Conservation (phyloP, 306 rosid genomes). For the Oxytropis ochrocephala region DNA sequence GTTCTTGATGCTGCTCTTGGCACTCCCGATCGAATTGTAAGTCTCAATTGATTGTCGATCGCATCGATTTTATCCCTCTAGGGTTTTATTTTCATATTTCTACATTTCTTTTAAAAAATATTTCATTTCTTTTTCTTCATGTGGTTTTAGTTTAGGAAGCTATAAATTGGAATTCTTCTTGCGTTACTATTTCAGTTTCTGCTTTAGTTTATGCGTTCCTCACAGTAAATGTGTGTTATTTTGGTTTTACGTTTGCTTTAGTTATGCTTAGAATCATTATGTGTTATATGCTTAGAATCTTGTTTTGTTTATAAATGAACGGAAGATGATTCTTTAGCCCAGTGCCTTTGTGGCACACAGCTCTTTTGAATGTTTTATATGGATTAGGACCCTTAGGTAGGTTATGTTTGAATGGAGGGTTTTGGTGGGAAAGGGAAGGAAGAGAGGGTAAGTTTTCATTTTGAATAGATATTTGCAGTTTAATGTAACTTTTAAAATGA, state of each 20-base stretch:
- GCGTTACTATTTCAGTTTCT: not conserved
- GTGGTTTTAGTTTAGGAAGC: not conserved
- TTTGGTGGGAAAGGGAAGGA: not conserved
- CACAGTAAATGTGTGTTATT: not conserved
- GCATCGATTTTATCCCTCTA: not conserved
- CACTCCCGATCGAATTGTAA: conserved; percentile 82
- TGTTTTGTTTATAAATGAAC: not conserved
- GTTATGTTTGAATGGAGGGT: not conserved
- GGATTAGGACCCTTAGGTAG: not conserved
- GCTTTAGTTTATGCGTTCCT: not conserved
- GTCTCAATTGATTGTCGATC: conserved; percentile 8
- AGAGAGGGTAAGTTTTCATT: not conserved
- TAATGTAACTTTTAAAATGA: not conserved
- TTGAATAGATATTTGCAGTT: not conserved
- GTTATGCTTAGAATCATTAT: not conserved
- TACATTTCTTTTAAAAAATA: not conserved
- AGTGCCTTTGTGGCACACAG: not conserved
- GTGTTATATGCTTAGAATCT: not conserved
- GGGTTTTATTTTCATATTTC: conserved; percentile 13
- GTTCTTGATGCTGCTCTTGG: conserved; percentile 72
- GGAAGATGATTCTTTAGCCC: not conserved
- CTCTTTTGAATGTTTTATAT: not conserved
- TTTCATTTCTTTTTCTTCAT: not conserved
- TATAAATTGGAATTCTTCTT: not conserved
- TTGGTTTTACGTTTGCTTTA: not conserved